Evolutionary conservation across 352 stramenopile genomes (phyloP), one percentile per base, ranked within the genome.

Genomic region (Phytophthora tubulina): DNA sequence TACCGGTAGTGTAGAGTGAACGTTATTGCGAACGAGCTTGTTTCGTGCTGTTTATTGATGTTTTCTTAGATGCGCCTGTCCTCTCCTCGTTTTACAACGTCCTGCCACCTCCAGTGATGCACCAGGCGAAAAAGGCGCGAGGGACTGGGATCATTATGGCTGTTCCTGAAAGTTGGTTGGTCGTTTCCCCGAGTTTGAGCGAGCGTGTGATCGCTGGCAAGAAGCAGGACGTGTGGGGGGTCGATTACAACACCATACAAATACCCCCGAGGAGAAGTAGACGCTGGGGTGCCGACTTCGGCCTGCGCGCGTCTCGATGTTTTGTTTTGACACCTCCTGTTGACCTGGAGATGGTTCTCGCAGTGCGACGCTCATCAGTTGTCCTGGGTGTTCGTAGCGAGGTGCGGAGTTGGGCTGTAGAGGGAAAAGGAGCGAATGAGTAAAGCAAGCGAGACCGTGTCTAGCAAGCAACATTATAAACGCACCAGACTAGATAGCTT

Each of bases 161-260:
- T 49, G 17, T 48, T 70, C 39, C 33, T 69, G 38, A 35, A 48
- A 44, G 27, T 42, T 55, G 48, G 41, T 61, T 41, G 21, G 33
- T 54, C 21, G 21, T 27, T 27, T 27, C 21, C 21, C 21, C 21
- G 21, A 27, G 21, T 27, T 27, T 27, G 21, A 27, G 21, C 36
- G 36, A 51, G 36, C 6, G 44, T 46, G 11, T 61, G 52, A 67
- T 51, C 59, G 63, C 57, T 62, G 32, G 21, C 21, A 58, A 51
- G 35, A 70, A 72, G 51, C 70, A 73, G 57, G 38, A 38, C 50
- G 69, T n/a, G 70, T 70, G 45, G 69, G 65, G 70, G 65, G 21
- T 66, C 71, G 49, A 78, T 67, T 70, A 78, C 71, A 78, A 72
- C 71, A 75, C 71, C 62, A 78, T 72, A 78, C 71, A 75, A 71